Evolutionary conservation across 257 asterid species (phyloP), one percentile per base, ranked within the genome.

Genomic region (Solanum gracilifrons): DNA sequence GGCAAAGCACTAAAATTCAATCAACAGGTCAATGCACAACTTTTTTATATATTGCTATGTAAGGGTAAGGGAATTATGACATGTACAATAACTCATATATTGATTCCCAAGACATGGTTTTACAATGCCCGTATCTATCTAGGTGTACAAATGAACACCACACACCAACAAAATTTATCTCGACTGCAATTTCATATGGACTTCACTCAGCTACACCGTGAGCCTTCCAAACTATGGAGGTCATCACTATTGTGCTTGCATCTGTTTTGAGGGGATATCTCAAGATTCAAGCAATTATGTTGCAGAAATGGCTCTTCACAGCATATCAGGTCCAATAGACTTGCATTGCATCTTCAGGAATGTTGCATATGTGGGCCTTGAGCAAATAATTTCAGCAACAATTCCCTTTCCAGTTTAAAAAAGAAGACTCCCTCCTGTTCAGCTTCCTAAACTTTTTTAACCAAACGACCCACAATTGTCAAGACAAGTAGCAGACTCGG

Each of bases 61-160:
- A 6, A 37, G 71, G 55, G 35, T 13, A 68, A 85, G 64, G 39
- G 35, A 69, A 85, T 27, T 71, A 43, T 64, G 87, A 85, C 87
- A 85, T 85, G 36, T 85, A 85, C 87, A 85, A 36, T 46, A 84
- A 60, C 87, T 60, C 36, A 84, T 84, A 82, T 46, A 82, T 21
- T 48, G 85, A 43, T 82, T 10, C 85, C 9, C 16, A 82, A 20
- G 43, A 31, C 85, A 82, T 31, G 43, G 0, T 82, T 82, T 48
- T 82, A 82, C 85, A 82, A 20, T 46, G 46, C 31, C 46, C 9
- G 31, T 82, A 82, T 82, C 71, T 82, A 29, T 10, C 85, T 82
- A 55, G 71, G 48, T 48, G 43, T 82, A 82, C 85, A 82, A 82
- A 82, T 31, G 85, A 82, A 82, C 69, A 82, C 13, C 69, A 29